A percentile compares a stretch with the other conserved stretches of the same genome.
Evolutionary conservation across 208 protist genomes (phyloP).

Genomic region (Jaenimonas drosophilae): DNA sequence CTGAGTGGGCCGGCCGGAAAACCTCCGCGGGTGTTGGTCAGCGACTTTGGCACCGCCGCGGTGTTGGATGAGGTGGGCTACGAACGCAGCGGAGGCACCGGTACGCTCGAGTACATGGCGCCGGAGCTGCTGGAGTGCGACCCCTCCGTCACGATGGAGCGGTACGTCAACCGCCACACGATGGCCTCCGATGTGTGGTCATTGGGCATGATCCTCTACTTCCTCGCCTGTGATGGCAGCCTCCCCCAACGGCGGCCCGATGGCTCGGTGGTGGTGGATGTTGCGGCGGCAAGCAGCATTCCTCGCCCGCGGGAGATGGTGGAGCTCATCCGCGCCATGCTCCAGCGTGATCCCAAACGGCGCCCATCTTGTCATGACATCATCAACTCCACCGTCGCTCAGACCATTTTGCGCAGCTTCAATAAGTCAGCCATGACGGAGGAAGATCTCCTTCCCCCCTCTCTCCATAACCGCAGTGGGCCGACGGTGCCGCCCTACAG

Average conservation of each 20-base stretch:
- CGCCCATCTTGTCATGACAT: constrained; percentile 75
- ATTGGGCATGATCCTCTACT: constrained; percentile 85
- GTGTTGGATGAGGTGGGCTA: constrained; percentile 47
- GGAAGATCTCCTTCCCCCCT: constrained; percentile 9
- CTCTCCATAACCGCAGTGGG: neutral
- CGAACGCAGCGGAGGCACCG: constrained; percentile 73
- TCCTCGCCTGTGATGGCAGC: constrained; percentile 55
- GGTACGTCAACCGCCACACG: constrained; percentile 57
- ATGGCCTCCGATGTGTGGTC: constrained; percentile 77
- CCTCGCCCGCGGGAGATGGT: constrained; percentile 79
- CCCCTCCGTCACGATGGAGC: constrained; percentile 10
- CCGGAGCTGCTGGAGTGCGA: constrained; percentile 75
- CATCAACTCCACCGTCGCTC: constrained; percentile 53
- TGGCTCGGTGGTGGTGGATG: constrained; percentile 30
- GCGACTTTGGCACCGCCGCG: constrained; percentile 81
- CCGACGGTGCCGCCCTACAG: constrained; percentile 1
- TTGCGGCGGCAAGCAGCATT: constrained; percentile 12
- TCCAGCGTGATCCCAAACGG: constrained; percentile 46
- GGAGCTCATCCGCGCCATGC: constrained; percentile 63
- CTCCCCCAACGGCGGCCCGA: constrained; percentile 32
- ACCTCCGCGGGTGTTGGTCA: constrained; percentile 73
- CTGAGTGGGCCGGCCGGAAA: constrained; percentile 32
- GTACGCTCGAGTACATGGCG: constrained; percentile 87
- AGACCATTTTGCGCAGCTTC: constrained; percentile 65
- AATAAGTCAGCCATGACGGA: constrained; percentile 28